Evolutionary conservation across 2,329 filamentous ascomycete species (phyloP).

Genomic region (Xylaria sp.): DNA sequence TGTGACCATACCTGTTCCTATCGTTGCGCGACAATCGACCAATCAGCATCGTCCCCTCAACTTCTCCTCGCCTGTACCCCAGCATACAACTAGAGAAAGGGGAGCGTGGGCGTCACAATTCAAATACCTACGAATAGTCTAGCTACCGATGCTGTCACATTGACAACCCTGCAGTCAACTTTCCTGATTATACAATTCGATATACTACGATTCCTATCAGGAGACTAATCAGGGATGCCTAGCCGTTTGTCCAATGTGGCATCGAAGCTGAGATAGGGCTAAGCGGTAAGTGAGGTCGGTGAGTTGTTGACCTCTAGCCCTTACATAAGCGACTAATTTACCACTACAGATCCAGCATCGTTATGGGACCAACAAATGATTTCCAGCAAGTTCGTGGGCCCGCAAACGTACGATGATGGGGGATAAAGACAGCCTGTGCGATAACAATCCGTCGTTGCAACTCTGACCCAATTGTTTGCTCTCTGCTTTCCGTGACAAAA

Average conservation of each 20-base stretch:
- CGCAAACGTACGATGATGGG: not conserved
- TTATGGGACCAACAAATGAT: not conserved
- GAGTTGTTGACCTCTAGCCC: no score
- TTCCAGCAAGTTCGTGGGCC: not conserved
- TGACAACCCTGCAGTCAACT: not conserved
- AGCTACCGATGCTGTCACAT: not conserved
- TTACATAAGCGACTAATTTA: no score
- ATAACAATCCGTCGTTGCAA: not conserved
- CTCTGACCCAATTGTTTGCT: not conserved
- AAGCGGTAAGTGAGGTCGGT: no score
- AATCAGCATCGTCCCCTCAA: conserved; percentile 24
- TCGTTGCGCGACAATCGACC: conserved; percentile 30
- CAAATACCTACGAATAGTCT: conserved; percentile 20
- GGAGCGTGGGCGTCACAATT: conserved; percentile 33
- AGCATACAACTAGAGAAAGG: conserved; percentile 37
- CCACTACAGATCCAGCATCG: no score
- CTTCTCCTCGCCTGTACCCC: conserved; percentile 27
- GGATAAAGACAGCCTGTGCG: not conserved
- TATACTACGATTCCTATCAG: no score
- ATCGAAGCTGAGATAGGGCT: no score
- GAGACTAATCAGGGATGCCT: no score
- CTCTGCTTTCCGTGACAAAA: not conserved
- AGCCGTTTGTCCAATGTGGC: no score
- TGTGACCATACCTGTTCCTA: conserved; percentile 27
- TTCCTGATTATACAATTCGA: no score